Evolutionary conservation across 352 stramenopile genomes (phyloP), one percentile per base, ranked within the genome.

Genomic region (Globisporangium mamillatum): DNA sequence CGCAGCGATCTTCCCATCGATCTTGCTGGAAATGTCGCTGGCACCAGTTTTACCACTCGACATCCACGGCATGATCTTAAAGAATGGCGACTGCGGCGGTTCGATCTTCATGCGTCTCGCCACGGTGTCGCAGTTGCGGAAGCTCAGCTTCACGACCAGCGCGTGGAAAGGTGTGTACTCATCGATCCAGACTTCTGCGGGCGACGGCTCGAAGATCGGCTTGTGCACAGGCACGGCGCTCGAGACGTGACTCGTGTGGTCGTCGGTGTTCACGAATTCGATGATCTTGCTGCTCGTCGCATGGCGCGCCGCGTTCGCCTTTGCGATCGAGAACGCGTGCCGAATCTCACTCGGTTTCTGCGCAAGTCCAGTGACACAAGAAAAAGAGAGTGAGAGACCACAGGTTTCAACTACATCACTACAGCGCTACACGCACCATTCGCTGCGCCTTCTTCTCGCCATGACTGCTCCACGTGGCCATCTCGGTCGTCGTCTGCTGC

Each of bases 51-150:
- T 50, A 50, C 52, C 74, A 32, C 24, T 58, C 10, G 67, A 52
- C 4, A 14, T 48, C 59, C 64, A 70, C 1, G 75, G 60, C 22
- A 73, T 5, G 24, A 99, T 74, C n/a, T 80, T 78, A 67, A 98
- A 98, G 63, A 96, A 90, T 20, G 88, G 93, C 9, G 86, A 94
- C 65, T 94, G 80, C 14, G 89, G 81, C 52, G 83, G 72, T 24
- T 97, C 77, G 53, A 98, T 87, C 68, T 94, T 94, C 64, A 99
- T 78, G 50, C 96, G 81, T 34, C 95, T 84, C 66, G 91, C 87
- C 16, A 98, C 93, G 14, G 82, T 76, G 75, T 98, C 92, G 66
- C 92, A 94, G 81, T 98, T 98, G 67, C 92, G 87, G 72, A 98
- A 97, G 62, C 72, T 90, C 14, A 98, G 75, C 59, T 93, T 97